Base-by-base conservation (phyloP, 495 filamentous ascomycete genomes). In the Venustampulla echinocandica region DNA sequence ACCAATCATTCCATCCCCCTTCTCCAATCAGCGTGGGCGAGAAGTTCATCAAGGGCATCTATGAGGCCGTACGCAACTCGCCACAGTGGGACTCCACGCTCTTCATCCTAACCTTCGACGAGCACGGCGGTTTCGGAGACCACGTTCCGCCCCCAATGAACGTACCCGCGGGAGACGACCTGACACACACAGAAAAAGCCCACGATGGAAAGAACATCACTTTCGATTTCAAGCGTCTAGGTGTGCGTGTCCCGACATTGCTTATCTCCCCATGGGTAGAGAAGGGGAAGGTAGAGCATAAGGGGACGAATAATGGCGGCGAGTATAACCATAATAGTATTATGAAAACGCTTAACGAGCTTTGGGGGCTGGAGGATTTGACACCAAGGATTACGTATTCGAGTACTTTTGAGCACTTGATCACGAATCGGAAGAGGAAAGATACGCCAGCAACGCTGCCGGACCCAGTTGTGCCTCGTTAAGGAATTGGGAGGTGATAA, bases 71-170 rank as follows among this genome's bases (percentile, higher is more conserved):
- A 39, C 69, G 68, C 43, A 47, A 58, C 34, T 54, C 59, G 10
- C 71, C 67, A 0, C 67, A 71, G 39, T 75, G 71, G 70, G 47
- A 69, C 1, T 39, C 66, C 17, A 69, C 69, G 6, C 62, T 75
- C 19, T 64, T 72, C 45, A 61, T 73, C 48, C 54, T 75, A 13
- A 75, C 68, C 46, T 75, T 69, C 42, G 71, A 73, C 49, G 70
- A 73, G 61, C 67, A 61, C 14, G 69, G 71, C 19, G 69, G 69
- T 30, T 73, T 72, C 66, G 61, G 61, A 40, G 71, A 74, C 60
- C 71, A 74, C 54, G 69, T 73, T 18, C 62, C 69, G 1, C 62
- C 71, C 1, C 70, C 70, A 4, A 55, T 65, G 15, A 64, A 62
- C 28, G 54, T 62, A 4, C 64, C 58, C 3, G 54, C 25, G 55